These are phyloP conservation scores for Eucalyptus dawsonii DNA, from an alignment of 345 rosid species.

Conservation along the genomic window DNA sequence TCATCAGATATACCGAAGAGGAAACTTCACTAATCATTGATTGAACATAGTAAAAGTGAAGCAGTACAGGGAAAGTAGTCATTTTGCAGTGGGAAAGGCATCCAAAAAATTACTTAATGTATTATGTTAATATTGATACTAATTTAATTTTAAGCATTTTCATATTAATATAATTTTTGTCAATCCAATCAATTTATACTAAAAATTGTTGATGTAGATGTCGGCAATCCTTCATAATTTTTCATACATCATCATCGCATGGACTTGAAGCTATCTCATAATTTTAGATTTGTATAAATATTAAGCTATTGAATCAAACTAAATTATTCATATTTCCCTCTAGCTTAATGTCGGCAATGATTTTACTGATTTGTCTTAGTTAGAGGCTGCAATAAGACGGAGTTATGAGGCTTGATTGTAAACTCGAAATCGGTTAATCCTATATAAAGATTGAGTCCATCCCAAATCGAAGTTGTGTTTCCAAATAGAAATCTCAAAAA, in stretches of 20 bases:
- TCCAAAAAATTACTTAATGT: too few species aligned
- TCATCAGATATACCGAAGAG: background rate
- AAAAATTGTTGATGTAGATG: rapidly evolving
- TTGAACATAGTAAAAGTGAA: background rate
- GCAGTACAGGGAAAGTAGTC: too few species aligned
- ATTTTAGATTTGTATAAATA: too few species aligned
- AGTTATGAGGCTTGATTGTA: background rate
- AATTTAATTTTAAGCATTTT: too few species aligned
- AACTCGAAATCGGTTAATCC: rapidly evolving
- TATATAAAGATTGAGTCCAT: background rate
- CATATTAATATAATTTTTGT: too few species aligned
- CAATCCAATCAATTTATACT: background rate
- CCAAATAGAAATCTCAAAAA: background rate
- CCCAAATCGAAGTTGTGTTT: background rate
- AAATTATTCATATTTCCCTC: background rate
- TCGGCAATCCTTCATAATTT: rapidly evolving
- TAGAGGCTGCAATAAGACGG: background rate
- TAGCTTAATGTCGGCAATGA: background rate
- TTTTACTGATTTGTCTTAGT: background rate
- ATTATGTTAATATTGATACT: too few species aligned
- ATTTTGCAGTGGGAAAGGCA: too few species aligned
- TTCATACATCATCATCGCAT: rapidly evolving
- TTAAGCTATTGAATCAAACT: background rate
- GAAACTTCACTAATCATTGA: background rate
- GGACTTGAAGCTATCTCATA: background rate